Base-by-base conservation (phyloP, 306 rosid genomes). In the Rosa multiflora region DNA sequence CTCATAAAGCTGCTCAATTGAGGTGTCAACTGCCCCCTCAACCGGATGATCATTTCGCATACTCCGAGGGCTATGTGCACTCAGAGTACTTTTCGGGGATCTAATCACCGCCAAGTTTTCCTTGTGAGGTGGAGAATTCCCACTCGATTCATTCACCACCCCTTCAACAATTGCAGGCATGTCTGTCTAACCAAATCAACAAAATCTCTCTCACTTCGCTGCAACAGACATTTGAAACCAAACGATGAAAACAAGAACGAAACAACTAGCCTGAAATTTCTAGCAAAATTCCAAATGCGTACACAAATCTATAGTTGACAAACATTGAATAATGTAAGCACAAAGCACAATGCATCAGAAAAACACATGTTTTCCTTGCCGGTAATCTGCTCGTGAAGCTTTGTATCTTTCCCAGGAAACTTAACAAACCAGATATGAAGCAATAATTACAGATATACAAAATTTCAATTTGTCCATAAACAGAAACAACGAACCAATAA, bases 1-100 rank as follows among this genome's bases (percentile, higher is more conserved):
- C 58, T 96, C 98, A 88, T 96, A 96, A 51, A 96, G 94, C 89
- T 91, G 87, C 88, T 96, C 97, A 37, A 96, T 91, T 2, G 99
- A 90, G 64, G 97, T 89, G 73, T 91, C 98, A 43, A 82, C 84
- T 67, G 79, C 85, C 85, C 80, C 90, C 79, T 86, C 95, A 78
- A 39, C 86, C 1, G 74, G 79, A 62, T 20, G 52, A 81, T 82
- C 80, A 23, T 46, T 68, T 73, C 74, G 86, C 1, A 18, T 67
- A 26, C 66, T 72, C 52, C 51, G 79, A 75, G 70, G 85, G 76
- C 85, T 86, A 79, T 77, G 88, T 26, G 85, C 87, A 74, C 79
- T 88, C 77, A 73, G 75, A 56, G 88, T 64, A 75, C 79, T 82
- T 78, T 75, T 83, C 1, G 70, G 89, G 49, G 89, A 82, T 67